A percentile compares a stretch with the other conserved stretches of the same genome.
phyloP scores from a whole-genome alignment of 768 basidiomycete species.

The Suillus fuscotomentosus region DNA sequence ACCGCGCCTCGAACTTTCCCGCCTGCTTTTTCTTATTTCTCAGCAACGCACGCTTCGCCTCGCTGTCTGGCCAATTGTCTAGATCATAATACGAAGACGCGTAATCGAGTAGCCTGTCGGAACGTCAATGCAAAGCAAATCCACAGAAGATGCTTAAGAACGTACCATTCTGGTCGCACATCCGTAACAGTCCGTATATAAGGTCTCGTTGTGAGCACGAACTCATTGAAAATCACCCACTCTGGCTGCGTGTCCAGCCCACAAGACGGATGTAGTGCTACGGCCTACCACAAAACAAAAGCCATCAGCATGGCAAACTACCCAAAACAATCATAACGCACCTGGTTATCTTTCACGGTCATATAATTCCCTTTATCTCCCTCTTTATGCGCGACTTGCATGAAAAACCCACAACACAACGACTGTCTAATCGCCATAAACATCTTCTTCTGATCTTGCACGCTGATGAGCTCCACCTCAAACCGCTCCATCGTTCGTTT shows the following conservation, averaged over 20 bases:
- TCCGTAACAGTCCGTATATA: slow-evolving; percentile 93
- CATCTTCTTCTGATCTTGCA: slow-evolving; percentile 67
- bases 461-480: slow-evolving; percentile 74
- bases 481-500: slow-evolving; percentile 90
- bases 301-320: not conserved
- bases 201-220: slow-evolving; percentile 84
- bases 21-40: slow-evolving; percentile 52
- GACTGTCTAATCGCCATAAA: slow-evolving; percentile 76
- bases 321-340: slow-evolving; percentile 25
- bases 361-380: slow-evolving; percentile 85
- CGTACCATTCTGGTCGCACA: slow-evolving; percentile 82
- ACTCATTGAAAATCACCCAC: slow-evolving; percentile 94
- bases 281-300: slow-evolving; percentile 11
- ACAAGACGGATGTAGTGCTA: slow-evolving; percentile 69
- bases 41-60: slow-evolving; percentile 65
- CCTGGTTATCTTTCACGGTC: slow-evolving; percentile 96
- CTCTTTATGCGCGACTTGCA: slow-evolving; percentile 96
- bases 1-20: slow-evolving; percentile 34
- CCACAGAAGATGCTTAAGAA: slow-evolving; percentile 8
- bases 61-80: slow-evolving; percentile 60
- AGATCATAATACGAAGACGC: slow-evolving; percentile 72
- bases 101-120: slow-evolving; percentile 58
- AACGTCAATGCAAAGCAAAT: not conserved
- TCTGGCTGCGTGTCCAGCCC: slow-evolving; percentile 86
- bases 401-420: slow-evolving; percentile 92